Evolutionary conservation across 805 yeast species (phyloP), one percentile per base, ranked within the genome.

Genomic region (Myxozyma nipponensis): DNA sequence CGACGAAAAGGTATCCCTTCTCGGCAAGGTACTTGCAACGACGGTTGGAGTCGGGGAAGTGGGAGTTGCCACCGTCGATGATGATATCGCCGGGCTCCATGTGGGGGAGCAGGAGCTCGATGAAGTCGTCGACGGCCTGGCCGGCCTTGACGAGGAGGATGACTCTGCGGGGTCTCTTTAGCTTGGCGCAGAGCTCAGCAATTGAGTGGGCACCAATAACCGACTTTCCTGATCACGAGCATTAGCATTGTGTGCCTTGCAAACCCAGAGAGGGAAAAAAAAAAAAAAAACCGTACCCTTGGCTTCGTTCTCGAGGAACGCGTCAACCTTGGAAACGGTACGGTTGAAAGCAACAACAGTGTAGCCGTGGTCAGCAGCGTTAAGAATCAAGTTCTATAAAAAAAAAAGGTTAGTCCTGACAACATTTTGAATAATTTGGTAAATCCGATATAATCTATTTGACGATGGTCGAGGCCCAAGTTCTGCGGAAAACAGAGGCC

Each of bases 31-130:
- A 95, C 53, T 79, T 91, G 78, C 74, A 88, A 75, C 98, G 87
- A 77, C 98, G 89, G 85, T 90, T 90, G 56, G 96, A 72, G 76
- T 91, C 98, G 72, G 96, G 96, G 93, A 84, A 91, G 75, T 91
- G 96, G 41, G 98, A 93, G 88, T 91, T 91, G 79, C 98, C 98
- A 77, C 98, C 98, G 69, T 91, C 98, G 67, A 91, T 93, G 81
- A 91, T 87, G 78, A 91, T 93, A 73, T 91, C 98, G 62, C 95
- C 98, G 73, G 86, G 77, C 72, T 91, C 98, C 73, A 93, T 79
- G 77, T 80, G 78, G 67, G 97, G 97, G 64, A 86, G 72, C 68
- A 93, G 77, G 74, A 86, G 91, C 61, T 81, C 78, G 69, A 91
- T 93, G 75, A 91, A 86, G 63, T 77, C 79, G 70, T 91, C 98